Base-by-base conservation (phyloP, 768 basidiomycete species). In the Kwoniella bestiolae region DNA sequence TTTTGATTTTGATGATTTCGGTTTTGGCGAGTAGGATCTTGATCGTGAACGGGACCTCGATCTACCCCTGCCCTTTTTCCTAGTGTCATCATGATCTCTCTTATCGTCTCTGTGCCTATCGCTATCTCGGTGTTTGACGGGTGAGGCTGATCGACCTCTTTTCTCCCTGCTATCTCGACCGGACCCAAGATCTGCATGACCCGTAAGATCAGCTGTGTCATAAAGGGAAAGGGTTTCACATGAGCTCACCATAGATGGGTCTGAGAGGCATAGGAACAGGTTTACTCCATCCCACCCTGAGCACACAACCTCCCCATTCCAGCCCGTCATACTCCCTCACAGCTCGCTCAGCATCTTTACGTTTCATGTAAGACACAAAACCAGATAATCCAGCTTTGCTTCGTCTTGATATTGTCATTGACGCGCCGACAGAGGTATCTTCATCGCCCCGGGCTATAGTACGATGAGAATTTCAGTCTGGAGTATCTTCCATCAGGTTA, bases 261-360 rank as follows among this genome's bases (percentile, higher is more conserved):
- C 88, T 90, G 1, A 85, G 83, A 31, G 90, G 92, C 49, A 96
- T 83, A 16, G 93, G 90, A 5, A 98, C 91, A 1, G 94, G 91
- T 82, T 98, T 98, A 77, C 95, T 95, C 94, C 95, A 99, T 14
- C 93, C 93, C 5, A 94, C 92, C 14, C 92, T 85, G 3, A 99
- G 83, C 23, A 91, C 80, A 41, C 86, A 91, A 6, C 94, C 94
- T 63, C 91, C 92, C 96, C 95, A 99, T 47, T 96, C 92, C 66
- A 89, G 87, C 2, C 94, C 94, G 72, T 99, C 96, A 60, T 92
- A 86, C 77, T 95, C 91, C 26, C 90, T 88, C 23, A 96, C 83
- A 3, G 95, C 95, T 46, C 82, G 83, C 77, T 98, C 95, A 2
- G 96, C 95, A 73, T 94, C 93, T 70, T 87, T 87, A 56, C 96